Evolutionary conservation across 176 grass and related monocot species (phyloP).

Genomic region (bread wheat (Triticum aestivum)): DNA sequence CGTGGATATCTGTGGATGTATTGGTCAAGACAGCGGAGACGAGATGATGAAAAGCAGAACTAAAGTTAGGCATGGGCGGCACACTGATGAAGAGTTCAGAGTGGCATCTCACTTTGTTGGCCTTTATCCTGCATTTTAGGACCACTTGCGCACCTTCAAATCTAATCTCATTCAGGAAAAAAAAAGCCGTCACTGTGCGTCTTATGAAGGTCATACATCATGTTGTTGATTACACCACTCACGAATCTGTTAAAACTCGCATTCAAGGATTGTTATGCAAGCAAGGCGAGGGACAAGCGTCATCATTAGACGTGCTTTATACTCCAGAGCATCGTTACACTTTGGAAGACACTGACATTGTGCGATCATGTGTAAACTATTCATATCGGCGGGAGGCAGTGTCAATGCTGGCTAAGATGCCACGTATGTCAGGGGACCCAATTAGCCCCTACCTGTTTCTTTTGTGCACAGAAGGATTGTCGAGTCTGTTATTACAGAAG

Average conservation of each 20-base stretch:
- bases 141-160: not conserved
- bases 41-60: not conserved
- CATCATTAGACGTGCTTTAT: not conserved
- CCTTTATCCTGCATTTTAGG: conserved; percentile 17
- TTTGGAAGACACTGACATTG: not conserved
- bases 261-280: not conserved
- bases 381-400: not conserved
- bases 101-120: conserved; percentile 14
- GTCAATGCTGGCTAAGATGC: not conserved
- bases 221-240: conserved; percentile 10
- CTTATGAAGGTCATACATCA: not conserved
- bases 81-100: not conserved
- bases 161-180: not conserved
- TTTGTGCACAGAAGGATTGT: too few relatives aligned
- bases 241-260: not conserved
- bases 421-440: too few relatives aligned
- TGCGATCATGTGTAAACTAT: not conserved
- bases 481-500: too few relatives aligned
- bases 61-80: conserved; percentile 1
- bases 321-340: not conserved
- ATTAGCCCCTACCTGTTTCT: too few relatives aligned
- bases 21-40: too few relatives aligned
- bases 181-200: not conserved
- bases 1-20: too few relatives aligned
- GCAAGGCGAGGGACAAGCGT: not conserved